Percentiles rank a stretch among this genome's conserved stretches.
phyloP scores from a whole-genome alignment of 202 grass and related monocot species.

The Elaeis oleifera region DNA sequence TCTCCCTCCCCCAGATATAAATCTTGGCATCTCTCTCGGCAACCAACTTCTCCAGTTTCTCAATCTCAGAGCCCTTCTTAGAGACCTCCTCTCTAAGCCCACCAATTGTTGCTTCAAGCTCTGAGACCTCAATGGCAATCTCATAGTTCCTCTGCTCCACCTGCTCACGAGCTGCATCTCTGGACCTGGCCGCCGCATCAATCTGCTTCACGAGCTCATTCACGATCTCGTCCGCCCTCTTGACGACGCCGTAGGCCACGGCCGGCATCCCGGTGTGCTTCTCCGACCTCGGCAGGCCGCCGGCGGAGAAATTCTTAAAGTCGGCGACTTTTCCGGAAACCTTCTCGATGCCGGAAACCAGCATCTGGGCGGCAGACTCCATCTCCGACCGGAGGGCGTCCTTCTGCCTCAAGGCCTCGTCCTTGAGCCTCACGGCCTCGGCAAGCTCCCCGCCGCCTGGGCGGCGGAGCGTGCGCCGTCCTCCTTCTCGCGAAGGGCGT shows the following conservation, averaged over 20 bases:
- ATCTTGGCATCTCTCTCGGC: slow-evolving; percentile 9
- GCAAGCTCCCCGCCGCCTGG: slow-evolving; percentile 20
- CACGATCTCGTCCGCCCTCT: slow-evolving; percentile 85
- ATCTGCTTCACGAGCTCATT: slow-evolving; percentile 76
- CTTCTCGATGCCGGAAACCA: slow-evolving; percentile 67
- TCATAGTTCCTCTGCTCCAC: slow-evolving; percentile 84
- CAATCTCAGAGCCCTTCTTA: slow-evolving; percentile 40
- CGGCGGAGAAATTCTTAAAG: slow-evolving; percentile 36
- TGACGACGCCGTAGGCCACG: slow-evolving; percentile 73
- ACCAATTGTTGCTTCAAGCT: slow-evolving; percentile 70
- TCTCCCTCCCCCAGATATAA: slow-evolving; percentile 29
- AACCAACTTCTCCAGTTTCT: slow-evolving; percentile 17
- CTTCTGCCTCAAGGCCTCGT: slow-evolving; percentile 19
- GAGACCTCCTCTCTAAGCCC: slow-evolving; percentile 41
- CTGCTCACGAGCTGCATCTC: slow-evolving; percentile 53
- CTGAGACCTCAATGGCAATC: slow-evolving; percentile 97
- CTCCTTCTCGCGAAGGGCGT: slow-evolving; percentile 45
- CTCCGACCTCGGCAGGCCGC: slow-evolving; percentile 56
- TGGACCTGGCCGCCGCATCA: slow-evolving; percentile 44
- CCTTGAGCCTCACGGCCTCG: slow-evolving; percentile 21
- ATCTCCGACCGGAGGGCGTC: slow-evolving; percentile 52
- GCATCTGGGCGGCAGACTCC: slow-evolving; percentile 73
- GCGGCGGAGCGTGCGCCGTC: slow-evolving; percentile 51
- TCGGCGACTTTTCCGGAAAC: slow-evolving; percentile 29
- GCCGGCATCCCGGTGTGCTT: slow-evolving; percentile 77